Evolutionary conservation across 164 flowering plant genomes (phyloP).

Genomic region (Magnolia kwangsiensis): DNA sequence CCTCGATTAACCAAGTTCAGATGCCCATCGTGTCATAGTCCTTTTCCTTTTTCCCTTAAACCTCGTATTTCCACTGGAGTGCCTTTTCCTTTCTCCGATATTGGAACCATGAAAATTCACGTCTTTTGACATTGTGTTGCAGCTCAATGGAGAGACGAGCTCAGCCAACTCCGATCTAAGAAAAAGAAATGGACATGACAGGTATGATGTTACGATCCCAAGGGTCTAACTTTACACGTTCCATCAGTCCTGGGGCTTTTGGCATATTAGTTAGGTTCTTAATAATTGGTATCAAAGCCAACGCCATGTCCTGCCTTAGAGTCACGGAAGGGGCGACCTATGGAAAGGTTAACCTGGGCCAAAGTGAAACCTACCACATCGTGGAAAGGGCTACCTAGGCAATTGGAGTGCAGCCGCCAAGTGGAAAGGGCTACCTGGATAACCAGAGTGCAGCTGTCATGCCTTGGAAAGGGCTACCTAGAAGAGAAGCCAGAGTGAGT

Average conservation of each 20-base stretch:
- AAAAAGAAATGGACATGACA: slow-evolving; percentile 66
- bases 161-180: slow-evolving; percentile 68
- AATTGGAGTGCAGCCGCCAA: no score
- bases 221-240: not conserved
- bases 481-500: no score
- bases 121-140: slow-evolving; percentile 9
- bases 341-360: no score
- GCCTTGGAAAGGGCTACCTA: no score
- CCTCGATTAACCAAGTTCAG: no score
- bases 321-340: no score
- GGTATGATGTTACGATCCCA: slow-evolving; percentile 16
- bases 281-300: not conserved
- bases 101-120: not conserved
- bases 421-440: no score
- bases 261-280: not conserved
- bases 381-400: no score
- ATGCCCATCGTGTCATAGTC: not conserved
- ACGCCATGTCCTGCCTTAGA: no score
- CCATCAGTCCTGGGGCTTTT: not conserved
- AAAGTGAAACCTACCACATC: no score
- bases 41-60: not conserved
- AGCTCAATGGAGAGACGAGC: slow-evolving; percentile 93
- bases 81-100: not conserved
- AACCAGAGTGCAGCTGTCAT: no score
- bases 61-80: not conserved